A percentile compares a stretch with the other conserved stretches of the same genome.
Evolutionary conservation across 1,139 yeast species (phyloP).

Genomic region (Pneumocystis canis): DNA sequence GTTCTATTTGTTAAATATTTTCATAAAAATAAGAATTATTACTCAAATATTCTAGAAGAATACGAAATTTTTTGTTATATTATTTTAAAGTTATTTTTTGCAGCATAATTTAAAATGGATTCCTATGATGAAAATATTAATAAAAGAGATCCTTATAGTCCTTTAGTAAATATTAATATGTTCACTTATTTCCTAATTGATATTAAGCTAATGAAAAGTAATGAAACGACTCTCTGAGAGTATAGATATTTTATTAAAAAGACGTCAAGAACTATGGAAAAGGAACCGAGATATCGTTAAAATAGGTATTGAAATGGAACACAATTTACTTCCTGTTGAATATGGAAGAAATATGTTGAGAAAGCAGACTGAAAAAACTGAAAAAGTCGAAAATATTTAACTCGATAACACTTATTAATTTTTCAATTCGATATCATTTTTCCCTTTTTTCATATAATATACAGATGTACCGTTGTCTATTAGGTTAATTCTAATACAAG

Average conservation of each 20-base stretch:
- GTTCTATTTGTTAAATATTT: too few species aligned
- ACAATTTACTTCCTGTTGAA: background rate
- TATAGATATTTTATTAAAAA: background rate
- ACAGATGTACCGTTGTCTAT: background rate
- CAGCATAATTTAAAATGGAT: background rate
- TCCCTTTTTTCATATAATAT: too few species aligned
- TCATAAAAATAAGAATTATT: too few species aligned
- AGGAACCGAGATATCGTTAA: background rate
- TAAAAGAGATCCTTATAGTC: background rate
- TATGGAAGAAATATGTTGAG: background rate
- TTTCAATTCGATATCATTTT: too few species aligned
- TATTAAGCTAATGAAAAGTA: background rate
- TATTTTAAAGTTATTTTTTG: too few species aligned
- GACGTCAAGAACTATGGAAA: background rate
- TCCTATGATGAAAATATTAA: background rate
- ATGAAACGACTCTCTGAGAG: background rate
- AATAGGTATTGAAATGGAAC: slow-evolving; percentile 1
- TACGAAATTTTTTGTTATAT: too few species aligned
- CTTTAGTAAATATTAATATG: background rate
- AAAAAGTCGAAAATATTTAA: background rate
- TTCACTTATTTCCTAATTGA: background rate
- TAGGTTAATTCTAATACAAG: slow-evolving; percentile 37
- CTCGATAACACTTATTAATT: too few species aligned
- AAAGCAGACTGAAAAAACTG: background rate
- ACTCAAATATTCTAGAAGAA: too few species aligned